These are phyloP conservation scores for Gloeophyllum trabeum DNA, from an alignment of 768 basidiomycete genomes.

Conservation along the genomic window DNA sequence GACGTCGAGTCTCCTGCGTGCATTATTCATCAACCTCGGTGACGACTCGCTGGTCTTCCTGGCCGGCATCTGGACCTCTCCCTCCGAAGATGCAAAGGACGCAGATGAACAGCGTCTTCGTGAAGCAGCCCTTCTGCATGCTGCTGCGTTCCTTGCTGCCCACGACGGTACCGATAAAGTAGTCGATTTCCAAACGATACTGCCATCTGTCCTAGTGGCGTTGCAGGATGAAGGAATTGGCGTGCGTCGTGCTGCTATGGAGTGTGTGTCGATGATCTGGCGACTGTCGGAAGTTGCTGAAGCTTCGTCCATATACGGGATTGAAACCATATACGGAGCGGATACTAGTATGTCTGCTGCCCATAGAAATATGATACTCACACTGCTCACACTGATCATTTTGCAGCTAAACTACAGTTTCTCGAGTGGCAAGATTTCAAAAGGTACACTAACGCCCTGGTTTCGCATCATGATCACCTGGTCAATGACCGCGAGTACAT, in stretches of 20 bases:
- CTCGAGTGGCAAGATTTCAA: constrained; percentile 53
- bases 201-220: constrained; percentile 59
- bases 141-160: constrained; percentile 71
- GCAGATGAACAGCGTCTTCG: constrained; percentile 20
- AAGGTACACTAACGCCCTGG: constrained; percentile 43
- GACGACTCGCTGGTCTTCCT: constrained; percentile 75
- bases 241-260: constrained; percentile 40
- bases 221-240: constrained; percentile 32
- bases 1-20: constrained; percentile 44
- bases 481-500: constrained; percentile 49
- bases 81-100: constrained; percentile 2
- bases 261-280: constrained; percentile 40
- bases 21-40: constrained; percentile 56
- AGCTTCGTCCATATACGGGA: constrained; percentile 51
- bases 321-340: constrained; percentile 61
- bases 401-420: constrained; percentile 44
- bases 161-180: constrained; percentile 39
- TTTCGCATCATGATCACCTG: constrained; percentile 41
- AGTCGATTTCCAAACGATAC: constrained; percentile 71
- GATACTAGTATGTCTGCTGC: neutral
- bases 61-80: constrained; percentile 54
- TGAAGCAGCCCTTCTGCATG: constrained; percentile 59
- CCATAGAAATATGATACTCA: no score
- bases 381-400: constrained; percentile 46
- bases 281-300: constrained; percentile 26